Evolutionary conservation across 129 eudicot species (phyloP).

Genomic region (Chrysanthemum makinoi): DNA sequence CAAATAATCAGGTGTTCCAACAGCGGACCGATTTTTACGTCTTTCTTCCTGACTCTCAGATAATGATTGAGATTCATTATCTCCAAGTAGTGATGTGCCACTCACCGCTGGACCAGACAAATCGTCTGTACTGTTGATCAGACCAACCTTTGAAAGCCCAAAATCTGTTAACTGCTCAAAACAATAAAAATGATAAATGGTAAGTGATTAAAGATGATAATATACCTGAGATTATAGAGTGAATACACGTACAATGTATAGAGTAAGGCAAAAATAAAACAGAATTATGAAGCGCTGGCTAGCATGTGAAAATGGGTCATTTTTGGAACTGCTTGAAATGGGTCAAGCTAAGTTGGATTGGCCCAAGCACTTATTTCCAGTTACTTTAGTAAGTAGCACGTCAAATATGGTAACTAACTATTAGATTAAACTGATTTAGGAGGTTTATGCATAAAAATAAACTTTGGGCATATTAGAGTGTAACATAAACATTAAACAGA

Average conservation of each 20-base stretch:
- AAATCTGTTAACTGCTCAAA: conserved; percentile 90
- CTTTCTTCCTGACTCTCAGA: conserved; percentile 79
- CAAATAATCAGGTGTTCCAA: conserved; percentile 98
- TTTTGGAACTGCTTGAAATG: not conserved
- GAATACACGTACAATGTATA: not conserved
- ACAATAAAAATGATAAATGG: conserved; percentile 21
- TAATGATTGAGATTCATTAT: conserved; percentile 56
- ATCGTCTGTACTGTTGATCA: conserved; percentile 94
- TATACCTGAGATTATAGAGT: not conserved
- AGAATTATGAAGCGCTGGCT: not conserved
- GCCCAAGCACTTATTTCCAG: not conserved
- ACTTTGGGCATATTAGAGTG: not conserved
- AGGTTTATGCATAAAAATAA: not conserved
- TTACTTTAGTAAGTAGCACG: not conserved
- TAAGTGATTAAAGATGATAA: conserved; percentile 14
- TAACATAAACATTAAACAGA: not conserved
- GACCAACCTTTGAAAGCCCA: conserved; percentile 99
- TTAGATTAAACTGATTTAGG: not conserved
- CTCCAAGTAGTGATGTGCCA: conserved; percentile 73
- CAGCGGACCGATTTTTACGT: conserved; percentile 96
- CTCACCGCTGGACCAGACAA: conserved; percentile 96
- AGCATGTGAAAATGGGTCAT: not conserved
- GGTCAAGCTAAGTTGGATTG: not conserved
- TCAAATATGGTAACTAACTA: not conserved
- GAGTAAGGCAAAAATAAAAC: conserved; percentile 1